Conservation (phyloP, 2,329 filamentous ascomycete species). For the Colletotrichum chlorophyti region DNA sequence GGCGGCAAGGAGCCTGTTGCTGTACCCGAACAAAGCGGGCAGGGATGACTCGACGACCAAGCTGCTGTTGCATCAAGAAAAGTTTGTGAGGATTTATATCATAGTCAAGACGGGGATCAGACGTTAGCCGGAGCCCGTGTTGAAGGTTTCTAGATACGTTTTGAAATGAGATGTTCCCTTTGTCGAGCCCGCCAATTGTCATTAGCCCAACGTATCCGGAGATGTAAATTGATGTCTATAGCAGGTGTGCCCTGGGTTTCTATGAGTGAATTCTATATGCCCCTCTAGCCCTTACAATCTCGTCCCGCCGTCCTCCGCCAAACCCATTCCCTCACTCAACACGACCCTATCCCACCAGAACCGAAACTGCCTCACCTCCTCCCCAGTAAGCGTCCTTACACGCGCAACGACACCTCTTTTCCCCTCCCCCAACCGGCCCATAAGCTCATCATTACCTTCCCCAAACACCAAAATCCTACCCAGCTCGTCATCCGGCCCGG, state of each 20-base stretch:
- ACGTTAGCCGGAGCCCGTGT: neutral
- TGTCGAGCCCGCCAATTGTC: slow-evolving; percentile 3
- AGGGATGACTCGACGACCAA: slow-evolving; percentile 2
- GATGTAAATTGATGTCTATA: too few species aligned
- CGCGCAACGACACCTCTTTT: slow-evolving; percentile 50
- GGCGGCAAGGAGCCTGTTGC: neutral
- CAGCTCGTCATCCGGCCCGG: slow-evolving; percentile 8
- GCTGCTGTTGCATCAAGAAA: slow-evolving; percentile 1
- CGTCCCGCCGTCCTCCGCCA: neutral
- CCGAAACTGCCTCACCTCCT: slow-evolving; percentile 55
- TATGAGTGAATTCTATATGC: too few species aligned
- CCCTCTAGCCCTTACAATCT: neutral
- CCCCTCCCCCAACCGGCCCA: slow-evolving; percentile 38
- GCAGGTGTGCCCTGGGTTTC: too few species aligned
- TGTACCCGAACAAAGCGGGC: neutral
- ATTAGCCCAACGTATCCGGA: too few species aligned
- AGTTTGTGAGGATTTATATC: slow-evolving; percentile 8
- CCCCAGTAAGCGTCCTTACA: slow-evolving; percentile 47
- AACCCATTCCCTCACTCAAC: slow-evolving; percentile 52
- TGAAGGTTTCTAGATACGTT: slow-evolving; percentile 16
- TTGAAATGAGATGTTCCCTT: slow-evolving; percentile 23
- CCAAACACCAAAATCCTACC: slow-evolving; percentile 63
- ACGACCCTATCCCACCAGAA: slow-evolving; percentile 68
- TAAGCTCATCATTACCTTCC: slow-evolving; percentile 62
- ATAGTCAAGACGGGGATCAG: too few species aligned